Evolutionary conservation across 108 stramenopile species (phyloP), one percentile per base, ranked within the genome.

Genomic region (Pseudonitzschia delicatissima): DNA sequence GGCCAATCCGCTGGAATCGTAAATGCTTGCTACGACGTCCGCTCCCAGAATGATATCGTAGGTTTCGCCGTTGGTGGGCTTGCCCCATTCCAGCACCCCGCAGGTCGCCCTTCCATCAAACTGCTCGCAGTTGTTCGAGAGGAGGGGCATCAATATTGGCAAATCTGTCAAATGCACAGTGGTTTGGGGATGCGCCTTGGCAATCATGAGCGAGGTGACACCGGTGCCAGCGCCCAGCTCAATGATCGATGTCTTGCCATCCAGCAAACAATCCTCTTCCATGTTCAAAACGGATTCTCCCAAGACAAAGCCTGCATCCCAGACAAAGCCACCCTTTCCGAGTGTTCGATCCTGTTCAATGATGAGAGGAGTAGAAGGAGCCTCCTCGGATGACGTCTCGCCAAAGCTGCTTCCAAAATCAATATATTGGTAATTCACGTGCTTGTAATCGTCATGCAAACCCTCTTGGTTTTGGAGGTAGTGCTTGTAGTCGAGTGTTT

Each of bases 171-270:
- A 59, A 11, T 72, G 71, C 0, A 91, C 84, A 45, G 76, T 61
- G 36, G 71, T 63, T 15, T 64, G 45, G 8, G 79, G 57, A 48
- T 73, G 23, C 17, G 73, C 69, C 26, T 77, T 64, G 18, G 85
- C 88, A 27, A 90, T 45, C 76, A 90, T 78, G 13, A 90, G 33
- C 23, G 88, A 87, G 33, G 79, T 74, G 3, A 90, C 68, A 12
- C 92, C 92, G 1, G 88, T 90, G 4, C 92, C 92, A 21, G 84
- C 71, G n/a, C 92, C 92, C n/a, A 93, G 71, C 67, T 93, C 92
- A 25, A 89, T 42, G 1, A 93, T 64, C 6, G 44, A 21, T 33
- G 52, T 26, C 50, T 27, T 36, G 40, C 67, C 21, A 47, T 45
- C 21, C 3, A 13, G 20, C 18, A 3, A 2, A 11, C 8, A 8